These are phyloP conservation scores for Celoporthe dispersa DNA, from an alignment of 2,329 filamentous ascomycete species.

Conservation along the genomic window DNA sequence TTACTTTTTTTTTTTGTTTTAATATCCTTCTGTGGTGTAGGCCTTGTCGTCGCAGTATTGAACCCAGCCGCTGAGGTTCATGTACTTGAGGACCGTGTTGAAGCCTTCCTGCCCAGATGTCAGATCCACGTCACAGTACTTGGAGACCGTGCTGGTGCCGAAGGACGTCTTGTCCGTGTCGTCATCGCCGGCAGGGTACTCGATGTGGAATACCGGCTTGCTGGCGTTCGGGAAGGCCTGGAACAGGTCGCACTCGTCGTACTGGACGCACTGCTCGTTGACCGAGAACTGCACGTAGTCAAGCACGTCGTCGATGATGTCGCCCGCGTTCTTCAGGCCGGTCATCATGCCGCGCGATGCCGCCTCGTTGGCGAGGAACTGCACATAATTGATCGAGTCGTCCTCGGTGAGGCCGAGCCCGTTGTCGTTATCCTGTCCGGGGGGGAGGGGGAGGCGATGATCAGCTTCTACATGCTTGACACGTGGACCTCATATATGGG, in stretches of 20 bases:
- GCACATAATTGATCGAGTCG: conserved; percentile 63
- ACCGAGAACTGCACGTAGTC: conserved; percentile 66
- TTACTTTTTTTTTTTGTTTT: neutral
- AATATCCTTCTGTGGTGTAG: conserved; percentile 21
- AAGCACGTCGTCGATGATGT: conserved; percentile 56
- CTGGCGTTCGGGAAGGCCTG: conserved; percentile 52
- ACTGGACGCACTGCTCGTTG: conserved; percentile 63
- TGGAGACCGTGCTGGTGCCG: conserved; percentile 11
- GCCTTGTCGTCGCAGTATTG: conserved; percentile 54
- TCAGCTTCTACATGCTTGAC: neutral
- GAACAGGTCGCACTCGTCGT: conserved; percentile 56
- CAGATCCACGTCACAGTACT: conserved; percentile 28
- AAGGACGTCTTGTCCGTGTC: conserved; percentile 32
- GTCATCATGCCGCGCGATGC: conserved; percentile 59
- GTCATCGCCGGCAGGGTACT: conserved; percentile 56
- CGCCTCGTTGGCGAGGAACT: conserved; percentile 62
- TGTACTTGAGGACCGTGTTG: conserved; percentile 69
- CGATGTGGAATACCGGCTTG: conserved; percentile 67
- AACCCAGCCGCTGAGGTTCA: conserved; percentile 66
- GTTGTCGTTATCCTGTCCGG: conserved; percentile 58
- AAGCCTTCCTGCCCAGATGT: conserved; percentile 48
- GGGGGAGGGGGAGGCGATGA: neutral
- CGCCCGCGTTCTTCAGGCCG: conserved; percentile 71
- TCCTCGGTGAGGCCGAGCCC: conserved; percentile 61
- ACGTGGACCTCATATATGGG: neutral